Conservation (phyloP, 1,139 yeast species). For the Maudiozyma humilis region DNA sequence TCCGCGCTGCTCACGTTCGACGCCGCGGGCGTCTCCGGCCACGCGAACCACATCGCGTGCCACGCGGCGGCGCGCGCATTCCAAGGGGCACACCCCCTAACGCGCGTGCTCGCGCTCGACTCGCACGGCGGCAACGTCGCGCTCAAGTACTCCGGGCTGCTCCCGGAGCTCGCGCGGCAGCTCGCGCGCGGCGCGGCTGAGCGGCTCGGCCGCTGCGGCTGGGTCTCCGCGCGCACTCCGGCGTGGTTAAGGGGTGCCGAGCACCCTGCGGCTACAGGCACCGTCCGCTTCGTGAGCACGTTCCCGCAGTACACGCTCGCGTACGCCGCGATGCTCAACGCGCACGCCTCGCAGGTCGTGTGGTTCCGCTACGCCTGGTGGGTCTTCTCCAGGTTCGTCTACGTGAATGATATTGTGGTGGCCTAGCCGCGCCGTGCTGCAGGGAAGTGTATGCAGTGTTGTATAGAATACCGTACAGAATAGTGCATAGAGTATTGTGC, state of each 20-base stretch:
- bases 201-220: neutral
- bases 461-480: neutral
- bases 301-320: constrained; percentile 52
- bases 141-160: constrained; percentile 11
- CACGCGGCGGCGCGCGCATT: constrained; percentile 45
- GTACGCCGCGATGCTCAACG: constrained; percentile 70
- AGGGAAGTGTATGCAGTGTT: neutral
- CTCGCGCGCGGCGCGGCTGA: neutral
- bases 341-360: constrained; percentile 84
- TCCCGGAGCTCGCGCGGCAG: constrained; percentile 8
- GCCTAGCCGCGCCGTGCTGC: neutral
- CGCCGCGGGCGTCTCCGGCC: constrained; percentile 70
- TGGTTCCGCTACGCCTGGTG: constrained; percentile 96
- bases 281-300: constrained; percentile 14
- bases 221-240: no score
- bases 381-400: constrained; percentile 52
- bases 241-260: neutral
- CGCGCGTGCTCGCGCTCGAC: constrained; percentile 6
- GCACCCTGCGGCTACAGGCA: neutral
- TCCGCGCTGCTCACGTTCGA: constrained; percentile 73
- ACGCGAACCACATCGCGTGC: constrained; percentile 73
- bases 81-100: constrained; percentile 20
- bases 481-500: neutral
- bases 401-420: constrained; percentile 52
- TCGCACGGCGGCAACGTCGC: constrained; percentile 10